Conservation (phyloP, 2,329 filamentous ascomycete genomes). For the Rhynchosporium graminicola region DNA sequence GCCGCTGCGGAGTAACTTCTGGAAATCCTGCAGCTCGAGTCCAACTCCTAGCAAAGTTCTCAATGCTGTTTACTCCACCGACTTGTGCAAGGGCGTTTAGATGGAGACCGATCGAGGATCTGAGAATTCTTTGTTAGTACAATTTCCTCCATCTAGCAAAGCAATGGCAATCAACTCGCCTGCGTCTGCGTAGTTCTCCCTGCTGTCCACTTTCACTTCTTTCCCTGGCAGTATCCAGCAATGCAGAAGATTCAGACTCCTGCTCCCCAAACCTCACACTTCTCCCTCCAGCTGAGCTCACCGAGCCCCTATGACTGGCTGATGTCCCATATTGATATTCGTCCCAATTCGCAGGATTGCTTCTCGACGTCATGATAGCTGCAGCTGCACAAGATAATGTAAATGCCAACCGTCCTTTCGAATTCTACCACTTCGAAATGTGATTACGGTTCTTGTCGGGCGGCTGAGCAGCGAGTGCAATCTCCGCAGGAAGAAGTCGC, state of each 20-base stretch:
- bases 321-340: constrained; percentile 41
- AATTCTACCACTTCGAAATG: not conserved
- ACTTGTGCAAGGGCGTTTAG: constrained; percentile 65
- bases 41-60: constrained; percentile 91
- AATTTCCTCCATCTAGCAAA: not conserved
- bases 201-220: constrained; percentile 26
- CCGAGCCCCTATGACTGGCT: constrained; percentile 35
- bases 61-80: constrained; percentile 90
- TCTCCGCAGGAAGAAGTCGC: not conserved
- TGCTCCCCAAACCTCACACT: constrained; percentile 38
- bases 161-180: constrained; percentile 26
- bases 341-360: constrained; percentile 38
- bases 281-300: constrained; percentile 35
- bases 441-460: not conserved
- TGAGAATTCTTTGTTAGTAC: constrained; percentile 37
- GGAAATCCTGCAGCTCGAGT: constrained; percentile 85
- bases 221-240: constrained; percentile 20
- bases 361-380: constrained; percentile 28
- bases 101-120: constrained; percentile 60
- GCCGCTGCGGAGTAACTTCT: constrained; percentile 80
- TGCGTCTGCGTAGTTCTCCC: constrained; percentile 35
- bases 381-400: not conserved
- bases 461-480: not conserved
- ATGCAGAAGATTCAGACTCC: constrained; percentile 25
- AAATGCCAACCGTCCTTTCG: not conserved